Percentiles rank a stretch among this genome's conserved stretches.
These are phyloP conservation scores for Botryotinia narcissicola DNA, from an alignment of 2,329 filamentous ascomycete species.

Conservation along the genomic window DNA sequence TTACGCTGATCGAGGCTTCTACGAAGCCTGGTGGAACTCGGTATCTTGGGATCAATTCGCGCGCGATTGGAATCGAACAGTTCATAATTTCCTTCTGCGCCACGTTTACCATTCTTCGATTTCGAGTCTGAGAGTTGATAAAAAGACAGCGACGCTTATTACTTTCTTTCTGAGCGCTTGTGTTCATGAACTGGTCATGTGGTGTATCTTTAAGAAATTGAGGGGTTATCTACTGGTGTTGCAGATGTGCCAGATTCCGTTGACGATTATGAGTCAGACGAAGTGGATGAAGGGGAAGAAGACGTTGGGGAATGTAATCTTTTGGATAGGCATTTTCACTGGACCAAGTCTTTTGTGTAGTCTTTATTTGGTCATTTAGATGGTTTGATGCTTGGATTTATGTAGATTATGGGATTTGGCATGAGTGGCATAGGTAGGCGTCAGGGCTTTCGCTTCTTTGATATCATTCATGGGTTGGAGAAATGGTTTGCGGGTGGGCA, in stretches of 20 bases:
- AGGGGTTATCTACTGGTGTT: constrained; percentile 70
- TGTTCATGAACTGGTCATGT: constrained; percentile 43
- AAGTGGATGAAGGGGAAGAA: constrained; percentile 61
- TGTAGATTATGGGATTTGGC: neutral
- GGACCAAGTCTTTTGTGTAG: constrained; percentile 67
- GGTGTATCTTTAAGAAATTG: constrained; percentile 75
- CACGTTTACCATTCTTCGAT: constrained; percentile 80
- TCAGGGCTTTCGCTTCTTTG: neutral
- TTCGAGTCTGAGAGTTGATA: constrained; percentile 67
- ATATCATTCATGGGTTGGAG: neutral
- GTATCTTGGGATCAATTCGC: constrained; percentile 74
- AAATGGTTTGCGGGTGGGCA: neutral
- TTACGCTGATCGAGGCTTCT: constrained; percentile 76
- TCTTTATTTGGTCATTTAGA: constrained; percentile 55
- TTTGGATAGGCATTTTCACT: constrained; percentile 77
- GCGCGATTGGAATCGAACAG: constrained; percentile 77
- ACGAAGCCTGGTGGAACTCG: constrained; percentile 63
- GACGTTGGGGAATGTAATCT: constrained; percentile 69
- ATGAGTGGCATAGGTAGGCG: neutral
- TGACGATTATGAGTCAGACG: constrained; percentile 66
- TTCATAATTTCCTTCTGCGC: constrained; percentile 71
- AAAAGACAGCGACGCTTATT: constrained; percentile 61
- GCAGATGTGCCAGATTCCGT: constrained; percentile 71
- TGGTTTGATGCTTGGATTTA: neutral
- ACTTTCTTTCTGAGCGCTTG: constrained; percentile 40